Evolutionary conservation across 2,329 filamentous ascomycete genomes (phyloP), one percentile per base, ranked within the genome.

Genomic region (Trichoderma endophyticum): DNA sequence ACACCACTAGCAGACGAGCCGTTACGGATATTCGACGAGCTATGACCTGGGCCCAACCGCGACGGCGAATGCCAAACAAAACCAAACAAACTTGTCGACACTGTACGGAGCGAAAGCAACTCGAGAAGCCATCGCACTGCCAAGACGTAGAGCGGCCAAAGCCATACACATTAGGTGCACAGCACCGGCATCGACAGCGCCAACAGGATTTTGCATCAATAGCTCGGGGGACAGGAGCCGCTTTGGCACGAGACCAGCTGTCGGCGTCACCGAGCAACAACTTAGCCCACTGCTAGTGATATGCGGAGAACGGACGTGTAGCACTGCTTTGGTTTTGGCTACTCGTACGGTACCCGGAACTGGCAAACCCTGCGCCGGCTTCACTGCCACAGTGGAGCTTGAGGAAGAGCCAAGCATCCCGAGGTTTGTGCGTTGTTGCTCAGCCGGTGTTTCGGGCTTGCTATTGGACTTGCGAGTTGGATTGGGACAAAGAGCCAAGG

Each of bases 11-110:
- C 77, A 34, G 77, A 77, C 18, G 84, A 84, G 71, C 77, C 79
- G 72, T 76, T 86, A 56, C 81, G 82, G 69, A 79, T 79, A 21
- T 84, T 87, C 77, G 84, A 86, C 71, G 85, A 87, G 78, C 76
- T 87, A 66, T 87, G 77, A 67, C 48, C 30, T 24, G 15, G 28
- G 15, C 36, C 43, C 60, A 59, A 57, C 48, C 9, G 32, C 26
- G 28, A 63, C 59, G 28, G 43, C 30, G 21, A 66, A 32, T 36
- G 43, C n/a, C 43, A 51, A 51, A 51, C 43, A 21, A 51, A 24
- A 6, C 57, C 26, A 18, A 32, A 70, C 21, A 36, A 32, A 24
- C n/a, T 21, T 32, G 28, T 39, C 21, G 34, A 70, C 67, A 56
- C 57, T 60, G 57, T 63, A 68, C 26, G 56, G 65, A 48, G 56